A percentile compares a stretch with the other conserved stretches of the same genome.
These are phyloP conservation scores for Sphagnum fallax DNA, from an alignment of 228 moss, liverwort and hornwort species.

Conservation along the genomic window DNA sequence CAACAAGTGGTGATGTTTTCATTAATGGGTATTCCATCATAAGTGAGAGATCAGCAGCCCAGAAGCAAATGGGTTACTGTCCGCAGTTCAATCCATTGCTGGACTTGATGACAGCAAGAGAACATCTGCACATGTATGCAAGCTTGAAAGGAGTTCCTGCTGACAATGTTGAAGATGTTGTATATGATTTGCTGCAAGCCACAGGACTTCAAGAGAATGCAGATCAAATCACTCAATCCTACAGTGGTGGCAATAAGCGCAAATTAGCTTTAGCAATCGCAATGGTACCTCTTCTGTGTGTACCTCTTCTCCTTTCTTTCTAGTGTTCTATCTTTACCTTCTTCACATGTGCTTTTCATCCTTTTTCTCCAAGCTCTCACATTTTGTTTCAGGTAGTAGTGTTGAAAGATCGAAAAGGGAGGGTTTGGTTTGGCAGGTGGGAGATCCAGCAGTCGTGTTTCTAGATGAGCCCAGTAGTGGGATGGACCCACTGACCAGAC, in stretches of 20 bases:
- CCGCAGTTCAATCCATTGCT: conserved; percentile 89
- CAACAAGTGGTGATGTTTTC: conserved; percentile 68
- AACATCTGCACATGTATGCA: conserved; percentile 84
- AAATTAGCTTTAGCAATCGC: conserved; percentile 83
- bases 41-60: conserved; percentile 44
- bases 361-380: background rate
- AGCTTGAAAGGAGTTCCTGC: conserved; percentile 72
- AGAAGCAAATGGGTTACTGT: conserved; percentile 85
- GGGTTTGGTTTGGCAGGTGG: conserved; percentile 42
- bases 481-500: conserved; percentile 84
- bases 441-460: conserved; percentile 85
- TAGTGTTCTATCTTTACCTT: background rate
- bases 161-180: conserved; percentile 20
- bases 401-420: background rate
- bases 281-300: conserved; percentile 36
- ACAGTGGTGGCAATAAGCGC: conserved; percentile 93
- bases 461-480: conserved; percentile 93
- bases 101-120: conserved; percentile 81
- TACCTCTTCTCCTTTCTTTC: background rate
- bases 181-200: conserved; percentile 46
- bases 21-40: conserved; percentile 67
- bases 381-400: background rate
- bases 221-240: conserved; percentile 49
- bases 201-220: conserved; percentile 63
- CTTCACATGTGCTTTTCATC: too few species aligned